phyloP scores from a whole-genome alignment of 2,329 filamentous ascomycete species.

The Ceratocystis papillata region DNA sequence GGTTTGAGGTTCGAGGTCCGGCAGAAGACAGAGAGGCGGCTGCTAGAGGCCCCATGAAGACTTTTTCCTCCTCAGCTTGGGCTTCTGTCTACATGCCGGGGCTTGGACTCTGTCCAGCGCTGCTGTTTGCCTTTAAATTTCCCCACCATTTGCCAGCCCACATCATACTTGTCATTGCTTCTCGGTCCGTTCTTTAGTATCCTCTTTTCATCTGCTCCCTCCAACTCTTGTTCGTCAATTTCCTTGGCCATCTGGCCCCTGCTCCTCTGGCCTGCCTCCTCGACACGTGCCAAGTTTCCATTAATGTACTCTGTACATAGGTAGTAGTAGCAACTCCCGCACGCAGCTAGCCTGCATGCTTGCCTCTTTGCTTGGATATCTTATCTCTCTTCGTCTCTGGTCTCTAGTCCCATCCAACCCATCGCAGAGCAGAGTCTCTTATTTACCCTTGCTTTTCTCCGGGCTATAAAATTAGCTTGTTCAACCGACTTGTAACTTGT shows the following conservation, averaged over 20 bases:
- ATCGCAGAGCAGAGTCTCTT: no score
- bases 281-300: constrained; percentile 4
- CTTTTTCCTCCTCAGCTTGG: no score
- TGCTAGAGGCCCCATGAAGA: no score
- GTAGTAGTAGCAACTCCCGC: not conserved
- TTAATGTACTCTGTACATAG: not conserved
- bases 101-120: no score
- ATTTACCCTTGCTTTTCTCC: not conserved
- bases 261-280: not conserved
- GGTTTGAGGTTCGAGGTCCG: no score
- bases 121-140: no score
- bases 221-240: not conserved
- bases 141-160: no score
- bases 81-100: no score
- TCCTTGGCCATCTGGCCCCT: not conserved
- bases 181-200: constrained; percentile 1
- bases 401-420: not conserved
- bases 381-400: no score
- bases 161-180: not conserved
- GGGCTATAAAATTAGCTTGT: not conserved
- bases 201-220: not conserved
- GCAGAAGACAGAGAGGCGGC: no score
- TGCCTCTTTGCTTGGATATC: no score
- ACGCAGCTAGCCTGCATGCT: no score
- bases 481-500: not conserved